Evolutionary conservation across 352 stramenopile genomes (phyloP).

Genomic region (Globisporangium viniferum): DNA sequence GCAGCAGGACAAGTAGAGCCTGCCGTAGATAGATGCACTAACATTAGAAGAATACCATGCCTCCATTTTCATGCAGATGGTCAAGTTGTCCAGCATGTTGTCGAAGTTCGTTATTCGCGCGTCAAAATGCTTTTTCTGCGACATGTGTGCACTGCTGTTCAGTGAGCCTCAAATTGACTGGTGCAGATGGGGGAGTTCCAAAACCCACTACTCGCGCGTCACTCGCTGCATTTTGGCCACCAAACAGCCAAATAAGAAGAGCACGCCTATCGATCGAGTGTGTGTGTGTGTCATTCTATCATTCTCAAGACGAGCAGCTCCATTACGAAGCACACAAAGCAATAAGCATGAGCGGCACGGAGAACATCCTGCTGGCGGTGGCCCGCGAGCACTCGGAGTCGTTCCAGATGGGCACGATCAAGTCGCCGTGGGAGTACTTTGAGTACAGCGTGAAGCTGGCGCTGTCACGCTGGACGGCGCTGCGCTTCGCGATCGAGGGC

Average conservation of each 20-base stretch:
- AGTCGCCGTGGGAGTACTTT: constrained; percentile 81
- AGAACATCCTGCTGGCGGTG: constrained; percentile 53
- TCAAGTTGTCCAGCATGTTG: background rate
- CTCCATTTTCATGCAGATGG: background rate
- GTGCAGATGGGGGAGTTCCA: constrained; percentile 2
- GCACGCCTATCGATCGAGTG: background rate
- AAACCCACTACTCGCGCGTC: background rate
- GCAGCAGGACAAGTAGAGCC: background rate
- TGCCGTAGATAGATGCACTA: background rate
- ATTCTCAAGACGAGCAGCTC: background rate
- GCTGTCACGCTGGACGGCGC: constrained; percentile 74
- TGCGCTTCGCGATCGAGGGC: constrained; percentile 82
- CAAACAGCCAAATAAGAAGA: constrained; percentile 3
- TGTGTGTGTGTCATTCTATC: background rate
- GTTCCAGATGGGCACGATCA: constrained; percentile 51
- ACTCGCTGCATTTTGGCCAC: background rate
- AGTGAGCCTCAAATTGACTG: constrained; percentile 8
- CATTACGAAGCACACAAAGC: too few species aligned
- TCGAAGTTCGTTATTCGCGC: background rate
- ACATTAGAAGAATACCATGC: background rate
- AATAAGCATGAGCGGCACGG: constrained; percentile 33
- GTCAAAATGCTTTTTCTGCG: constrained; percentile 7
- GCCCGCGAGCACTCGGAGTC: constrained; percentile 52
- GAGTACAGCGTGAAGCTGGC: constrained; percentile 80
- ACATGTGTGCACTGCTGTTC: constrained; percentile 4